A percentile compares a stretch with the other conserved stretches of the same genome.
Conservation (phyloP, 2,329 filamentous ascomycete genomes). For the Neocatenulostroma microsporum region DNA sequence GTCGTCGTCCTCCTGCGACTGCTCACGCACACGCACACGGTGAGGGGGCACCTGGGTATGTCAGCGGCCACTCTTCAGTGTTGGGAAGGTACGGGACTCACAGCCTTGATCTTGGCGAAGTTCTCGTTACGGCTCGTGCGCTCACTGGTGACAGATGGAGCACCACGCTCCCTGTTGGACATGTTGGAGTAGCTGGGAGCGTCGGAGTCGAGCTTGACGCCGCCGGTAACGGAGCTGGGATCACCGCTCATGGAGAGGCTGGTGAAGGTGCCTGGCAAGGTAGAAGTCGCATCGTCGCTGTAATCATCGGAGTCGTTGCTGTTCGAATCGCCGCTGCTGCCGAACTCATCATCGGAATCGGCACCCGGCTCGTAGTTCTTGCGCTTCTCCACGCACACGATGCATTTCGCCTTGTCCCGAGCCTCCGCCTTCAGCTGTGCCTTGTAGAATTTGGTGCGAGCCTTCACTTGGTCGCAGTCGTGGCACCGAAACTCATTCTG, state of each 20-base stretch:
- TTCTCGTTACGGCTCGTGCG: slow-evolving; percentile 1
- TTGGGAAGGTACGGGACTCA: slow-evolving; percentile 1
- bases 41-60: too few species aligned
- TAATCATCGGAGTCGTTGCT: slow-evolving; percentile 4
- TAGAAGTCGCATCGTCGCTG: slow-evolving; percentile 4
- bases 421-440: slow-evolving; percentile 18
- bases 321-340: slow-evolving; percentile 5
- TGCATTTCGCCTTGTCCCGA: slow-evolving; percentile 20
- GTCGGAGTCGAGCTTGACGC: slow-evolving; percentile 3
- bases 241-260: slow-evolving; percentile 2
- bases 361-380: slow-evolving; percentile 15
- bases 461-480: slow-evolving; percentile 18
- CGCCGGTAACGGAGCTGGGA: slow-evolving; percentile 6
- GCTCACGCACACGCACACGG: not conserved
- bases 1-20: not conserved
- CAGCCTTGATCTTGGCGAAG: slow-evolving; percentile 5
- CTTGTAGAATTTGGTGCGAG: slow-evolving; percentile 19
- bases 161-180: not conserved
- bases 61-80: too few species aligned
- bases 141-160: not conserved
- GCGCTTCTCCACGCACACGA: slow-evolving; percentile 14
- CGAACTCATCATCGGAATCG: slow-evolving; percentile 6
- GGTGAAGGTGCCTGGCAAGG: not conserved
- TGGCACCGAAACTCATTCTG: slow-evolving; percentile 20
- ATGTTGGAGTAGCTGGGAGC: slow-evolving; percentile 1